A percentile compares a stretch with the other conserved stretches of the same genome.
Conservation (phyloP, 257 asterid genomes). For the Ajuga chamaepitys region DNA sequence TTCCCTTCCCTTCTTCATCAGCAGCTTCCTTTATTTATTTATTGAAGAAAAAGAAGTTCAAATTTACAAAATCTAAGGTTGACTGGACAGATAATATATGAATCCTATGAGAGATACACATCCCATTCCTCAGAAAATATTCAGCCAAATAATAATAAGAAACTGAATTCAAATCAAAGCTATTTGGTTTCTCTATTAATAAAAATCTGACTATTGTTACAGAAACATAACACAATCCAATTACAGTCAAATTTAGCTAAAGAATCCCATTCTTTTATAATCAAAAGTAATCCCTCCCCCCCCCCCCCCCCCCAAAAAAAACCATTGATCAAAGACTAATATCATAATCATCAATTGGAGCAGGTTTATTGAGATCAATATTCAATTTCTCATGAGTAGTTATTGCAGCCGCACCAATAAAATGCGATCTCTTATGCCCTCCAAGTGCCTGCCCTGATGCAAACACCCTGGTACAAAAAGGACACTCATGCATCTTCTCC, state of each 20-base stretch:
- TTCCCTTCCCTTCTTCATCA: background rate
- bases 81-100: background rate
- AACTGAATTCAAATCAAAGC: background rate
- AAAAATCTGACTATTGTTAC: conserved; percentile 2
- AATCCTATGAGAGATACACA: too few species aligned
- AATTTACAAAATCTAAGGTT: too few species aligned
- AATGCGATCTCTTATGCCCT: conserved; percentile 79
- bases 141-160: background rate
- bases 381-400: conserved; percentile 31
- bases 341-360: conserved; percentile 47
- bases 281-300: too few species aligned
- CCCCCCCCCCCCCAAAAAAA: too few species aligned
- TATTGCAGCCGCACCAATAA: conserved; percentile 18
- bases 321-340: conserved; percentile 4
- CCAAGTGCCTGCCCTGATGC: conserved; percentile 87
- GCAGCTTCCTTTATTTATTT: conserved; percentile 3
- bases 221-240: conserved; percentile 9
- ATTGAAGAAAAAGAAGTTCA: too few species aligned
- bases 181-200: background rate
- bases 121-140: too few species aligned
- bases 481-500: conserved; percentile 60
- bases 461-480: conserved; percentile 59
- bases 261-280: background rate
- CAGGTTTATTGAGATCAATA: conserved; percentile 63
- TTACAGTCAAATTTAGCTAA: background rate